Evolutionary conservation across 2,329 filamentous ascomycete genomes (phyloP), one percentile per base, ranked within the genome.

Genomic region (Trichoderma koningiopsis): DNA sequence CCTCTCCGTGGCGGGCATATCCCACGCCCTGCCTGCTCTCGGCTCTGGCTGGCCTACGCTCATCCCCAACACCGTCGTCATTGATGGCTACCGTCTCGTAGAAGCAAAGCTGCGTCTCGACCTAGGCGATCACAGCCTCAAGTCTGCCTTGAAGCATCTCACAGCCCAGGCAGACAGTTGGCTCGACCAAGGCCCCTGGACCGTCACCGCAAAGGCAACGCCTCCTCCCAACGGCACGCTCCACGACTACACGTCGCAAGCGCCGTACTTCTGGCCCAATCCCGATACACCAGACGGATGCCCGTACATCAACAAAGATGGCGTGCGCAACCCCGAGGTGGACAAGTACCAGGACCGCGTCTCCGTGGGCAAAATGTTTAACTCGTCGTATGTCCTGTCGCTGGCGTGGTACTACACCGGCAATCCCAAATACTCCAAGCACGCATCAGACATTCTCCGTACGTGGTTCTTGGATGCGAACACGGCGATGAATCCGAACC

Each of bases 391-490:
- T 37, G 71, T 72, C 22, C 69, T 77, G 4, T 68, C 71, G 4
- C 72, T 77, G 11, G 75, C 75, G 5, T 76, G 74, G 72, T 76
- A 72, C 49, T 77, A 77, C 62, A 77, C 75, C 4, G 74, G 68
- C n/a, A 57, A 74, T 5, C 58, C 68, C 5, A 56, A 59, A 8
- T 77, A 77, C 61, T 72, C 74, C 1, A 27, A 33, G 24, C 74
- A 77, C 56, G 75, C 75, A 2, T 67, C 67, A 1, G 47, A 70
- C 8, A 75, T 77, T 37, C 68, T 76, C 4, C 70, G 72, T 13
- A 77, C 73, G 1, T 76, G 75, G 74, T 77, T 77, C 49, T 40
- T 77, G 24, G 56, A 68, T 4, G 58, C 71, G 1, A 64, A 60
- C 3, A 76, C 75, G 5, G 69, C 68, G 27, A 77, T 77, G 75